A percentile compares a stretch with the other conserved stretches of the same genome.
phyloP scores from a whole-genome alignment of 352 stramenopile genomes.

The Phytopythium helicoides region DNA sequence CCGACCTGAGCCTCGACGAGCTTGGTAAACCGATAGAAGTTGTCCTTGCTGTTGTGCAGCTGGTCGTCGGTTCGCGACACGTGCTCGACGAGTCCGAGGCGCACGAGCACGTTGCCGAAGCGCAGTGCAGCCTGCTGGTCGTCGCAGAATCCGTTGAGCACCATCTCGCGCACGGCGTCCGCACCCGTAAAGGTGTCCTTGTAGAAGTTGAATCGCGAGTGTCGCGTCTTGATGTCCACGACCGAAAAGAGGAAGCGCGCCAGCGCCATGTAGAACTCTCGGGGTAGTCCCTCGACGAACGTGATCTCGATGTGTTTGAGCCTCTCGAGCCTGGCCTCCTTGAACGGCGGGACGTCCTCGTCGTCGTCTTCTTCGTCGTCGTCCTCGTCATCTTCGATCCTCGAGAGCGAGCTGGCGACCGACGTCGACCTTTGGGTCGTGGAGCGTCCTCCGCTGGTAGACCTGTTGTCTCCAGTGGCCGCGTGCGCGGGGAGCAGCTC shows the following conservation, averaged over 20 bases:
- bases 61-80: conserved; percentile 72
- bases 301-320: conserved; percentile 74
- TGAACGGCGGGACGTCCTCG: conserved; percentile 56
- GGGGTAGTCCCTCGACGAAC: conserved; percentile 77
- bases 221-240: conserved; percentile 78
- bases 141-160: conserved; percentile 74
- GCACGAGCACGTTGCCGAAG: conserved; percentile 77
- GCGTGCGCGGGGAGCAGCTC: no score
- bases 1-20: conserved; percentile 44
- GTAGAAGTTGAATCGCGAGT: conserved; percentile 86
- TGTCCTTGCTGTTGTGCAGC: conserved; percentile 82
- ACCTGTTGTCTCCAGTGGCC: no score
- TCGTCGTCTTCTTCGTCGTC: no score
- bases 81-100: conserved; percentile 83
- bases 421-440: no score
- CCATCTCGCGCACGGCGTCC: conserved; percentile 72
- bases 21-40: conserved; percentile 84
- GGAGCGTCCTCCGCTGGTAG: no score
- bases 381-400: conserved; percentile 25
- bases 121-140: conserved; percentile 65
- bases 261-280: conserved; percentile 76
- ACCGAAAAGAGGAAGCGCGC: conserved; percentile 70
- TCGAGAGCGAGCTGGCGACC: no score
- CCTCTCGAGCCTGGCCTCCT: conserved; percentile 66
- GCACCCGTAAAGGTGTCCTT: conserved; percentile 82